These are phyloP conservation scores for Coemansia asiatica DNA, from an alignment of 192 early-diverging fungal genomes.

Conservation along the genomic window DNA sequence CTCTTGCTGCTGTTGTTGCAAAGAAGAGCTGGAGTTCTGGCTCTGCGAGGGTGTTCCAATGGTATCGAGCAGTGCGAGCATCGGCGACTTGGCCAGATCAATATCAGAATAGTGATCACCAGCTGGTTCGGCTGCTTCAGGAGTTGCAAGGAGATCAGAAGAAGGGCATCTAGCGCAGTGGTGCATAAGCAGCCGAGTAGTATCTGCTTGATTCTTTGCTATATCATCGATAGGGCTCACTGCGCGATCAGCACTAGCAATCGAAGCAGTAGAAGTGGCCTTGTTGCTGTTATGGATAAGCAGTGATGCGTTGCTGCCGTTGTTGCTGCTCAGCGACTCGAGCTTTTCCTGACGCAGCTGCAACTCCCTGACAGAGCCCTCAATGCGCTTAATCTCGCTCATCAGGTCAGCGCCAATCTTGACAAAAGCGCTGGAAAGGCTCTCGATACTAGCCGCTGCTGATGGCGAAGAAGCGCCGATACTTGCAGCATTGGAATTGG, in stretches of 20 bases:
- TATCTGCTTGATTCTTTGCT: neutral
- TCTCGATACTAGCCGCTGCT: slow-evolving; percentile 18
- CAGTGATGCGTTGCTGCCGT: neutral
- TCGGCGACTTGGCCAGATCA: slow-evolving; percentile 36
- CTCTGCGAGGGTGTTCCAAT: neutral
- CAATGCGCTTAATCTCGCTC: slow-evolving; percentile 44
- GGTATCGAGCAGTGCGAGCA: slow-evolving; percentile 15
- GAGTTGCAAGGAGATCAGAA: neutral
- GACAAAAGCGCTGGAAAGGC: slow-evolving; percentile 41
- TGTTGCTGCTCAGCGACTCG: slow-evolving; percentile 11
- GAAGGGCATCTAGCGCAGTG: neutral
- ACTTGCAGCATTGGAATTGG: neutral
- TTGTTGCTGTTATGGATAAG: neutral
- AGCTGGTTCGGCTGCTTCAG: slow-evolving; percentile 1
- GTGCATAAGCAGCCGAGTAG: neutral
- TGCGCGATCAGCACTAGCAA: neutral
- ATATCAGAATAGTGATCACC: slow-evolving; percentile 20
- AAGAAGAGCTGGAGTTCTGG: neutral
- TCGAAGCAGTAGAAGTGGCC: neutral
- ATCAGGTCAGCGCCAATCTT: slow-evolving; percentile 49
- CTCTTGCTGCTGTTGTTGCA: neutral
- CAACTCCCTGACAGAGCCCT: slow-evolving; percentile 40
- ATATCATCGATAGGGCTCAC: neutral
- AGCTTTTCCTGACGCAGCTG: slow-evolving; percentile 43
- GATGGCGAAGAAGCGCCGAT: neutral